These are phyloP conservation scores for Eutypella sp. DNA, from an alignment of 2,329 filamentous ascomycete species.

Conservation along the genomic window DNA sequence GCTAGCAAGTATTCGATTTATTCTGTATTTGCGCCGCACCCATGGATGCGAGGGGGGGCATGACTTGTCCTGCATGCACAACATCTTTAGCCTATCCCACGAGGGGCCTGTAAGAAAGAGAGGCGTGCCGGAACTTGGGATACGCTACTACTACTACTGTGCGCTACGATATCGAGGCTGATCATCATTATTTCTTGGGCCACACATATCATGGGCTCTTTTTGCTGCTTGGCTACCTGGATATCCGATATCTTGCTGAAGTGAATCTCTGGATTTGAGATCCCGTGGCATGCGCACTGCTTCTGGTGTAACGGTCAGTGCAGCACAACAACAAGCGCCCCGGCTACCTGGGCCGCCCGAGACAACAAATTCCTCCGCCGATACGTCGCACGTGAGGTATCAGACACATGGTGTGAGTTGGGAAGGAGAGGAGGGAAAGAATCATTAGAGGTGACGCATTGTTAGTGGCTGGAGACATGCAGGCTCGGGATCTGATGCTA, in stretches of 20 bases:
- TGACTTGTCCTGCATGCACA: background rate
- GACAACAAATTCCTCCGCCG: background rate
- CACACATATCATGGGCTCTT: background rate
- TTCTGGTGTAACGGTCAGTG: background rate
- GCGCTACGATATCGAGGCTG: background rate
- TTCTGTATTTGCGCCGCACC: too few relatives aligned
- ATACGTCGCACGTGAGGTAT: background rate
- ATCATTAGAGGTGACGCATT: conserved; percentile 11
- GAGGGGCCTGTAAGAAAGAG: too few relatives aligned
- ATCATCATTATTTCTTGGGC: background rate
- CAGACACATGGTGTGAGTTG: conserved; percentile 1
- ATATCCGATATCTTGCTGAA: background rate
- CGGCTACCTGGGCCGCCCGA: background rate
- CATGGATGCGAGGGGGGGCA: background rate
- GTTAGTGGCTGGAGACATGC: conserved; percentile 11
- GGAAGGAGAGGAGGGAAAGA: conserved; percentile 11
- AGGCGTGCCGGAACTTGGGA: too few relatives aligned
- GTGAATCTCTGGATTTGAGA: background rate
- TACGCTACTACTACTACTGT: too few relatives aligned
- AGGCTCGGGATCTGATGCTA: conserved; percentile 16
- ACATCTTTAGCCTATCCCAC: background rate
- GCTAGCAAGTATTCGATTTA: too few relatives aligned
- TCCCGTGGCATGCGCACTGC: background rate
- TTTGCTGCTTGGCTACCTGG: too few relatives aligned
- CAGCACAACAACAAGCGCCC: background rate